phyloP scores from a whole-genome alignment of 345 rosid genomes.

The Orychophragmus violaceus region DNA sequence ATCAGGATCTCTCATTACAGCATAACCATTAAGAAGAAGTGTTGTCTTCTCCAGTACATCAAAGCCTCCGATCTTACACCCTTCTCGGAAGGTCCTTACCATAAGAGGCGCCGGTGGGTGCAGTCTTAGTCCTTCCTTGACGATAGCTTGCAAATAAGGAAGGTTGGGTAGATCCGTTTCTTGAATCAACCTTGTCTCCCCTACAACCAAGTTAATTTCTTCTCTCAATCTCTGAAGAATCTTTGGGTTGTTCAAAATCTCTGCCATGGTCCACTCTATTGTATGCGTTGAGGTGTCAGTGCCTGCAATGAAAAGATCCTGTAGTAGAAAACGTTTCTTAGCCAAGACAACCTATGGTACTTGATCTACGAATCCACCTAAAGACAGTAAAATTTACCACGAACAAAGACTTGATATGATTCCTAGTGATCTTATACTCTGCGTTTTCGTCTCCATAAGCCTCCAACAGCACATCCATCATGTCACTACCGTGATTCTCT shows the following conservation, averaged over 20 bases:
- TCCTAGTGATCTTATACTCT: slow-evolving; percentile 48
- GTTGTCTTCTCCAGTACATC: not conserved
- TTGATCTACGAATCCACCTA: not conserved
- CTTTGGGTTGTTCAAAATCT: slow-evolving; percentile 47
- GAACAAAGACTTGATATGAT: slow-evolving; percentile 57
- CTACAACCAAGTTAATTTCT: not conserved
- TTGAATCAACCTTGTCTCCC: not conserved
- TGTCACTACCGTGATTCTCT: not conserved
- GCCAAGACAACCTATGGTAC: not conserved
- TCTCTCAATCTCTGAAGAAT: slow-evolving; percentile 19
- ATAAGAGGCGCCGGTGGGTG: slow-evolving; percentile 47
- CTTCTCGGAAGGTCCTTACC: slow-evolving; percentile 39
- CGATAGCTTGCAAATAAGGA: not conserved
- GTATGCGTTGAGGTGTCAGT: slow-evolving; percentile 43
- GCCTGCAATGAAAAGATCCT: slow-evolving; percentile 53
- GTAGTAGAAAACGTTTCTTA: not conserved
- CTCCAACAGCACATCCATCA: not conserved
- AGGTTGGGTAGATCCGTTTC: not conserved
- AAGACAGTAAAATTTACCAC: slow-evolving; percentile 33
- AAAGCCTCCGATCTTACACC: not conserved
- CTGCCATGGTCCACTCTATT: slow-evolving; percentile 54
- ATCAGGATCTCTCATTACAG: not conserved
- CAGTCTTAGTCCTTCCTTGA: slow-evolving; percentile 46
- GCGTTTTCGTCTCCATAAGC: slow-evolving; percentile 28
- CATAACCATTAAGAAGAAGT: not conserved